These are phyloP conservation scores for Cytospora chrysosperma DNA, from an alignment of 2,329 filamentous ascomycete species.

Conservation along the genomic window DNA sequence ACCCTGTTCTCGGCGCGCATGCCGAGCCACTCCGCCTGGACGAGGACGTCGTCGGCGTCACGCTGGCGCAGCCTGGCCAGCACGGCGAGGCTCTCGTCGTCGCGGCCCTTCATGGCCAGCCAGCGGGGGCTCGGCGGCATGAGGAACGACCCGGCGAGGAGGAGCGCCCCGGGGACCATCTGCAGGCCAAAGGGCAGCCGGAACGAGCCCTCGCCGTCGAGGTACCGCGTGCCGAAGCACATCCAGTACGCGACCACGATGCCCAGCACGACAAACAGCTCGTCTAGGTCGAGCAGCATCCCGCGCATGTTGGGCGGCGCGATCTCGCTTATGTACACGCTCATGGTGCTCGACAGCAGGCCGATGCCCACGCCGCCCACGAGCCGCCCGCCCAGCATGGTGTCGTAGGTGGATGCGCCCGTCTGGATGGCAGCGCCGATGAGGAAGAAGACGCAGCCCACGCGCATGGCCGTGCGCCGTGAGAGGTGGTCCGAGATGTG, in stretches of 20 bases:
- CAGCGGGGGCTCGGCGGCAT: slow-evolving; percentile 57
- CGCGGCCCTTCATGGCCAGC: slow-evolving; percentile 45
- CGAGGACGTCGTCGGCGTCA: slow-evolving; percentile 40
- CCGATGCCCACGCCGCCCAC: slow-evolving; percentile 54
- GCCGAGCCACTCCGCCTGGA: slow-evolving; percentile 48
- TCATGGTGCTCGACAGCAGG: slow-evolving; percentile 46
- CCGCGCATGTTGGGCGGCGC: slow-evolving; percentile 32
- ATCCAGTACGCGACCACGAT: slow-evolving; percentile 33
- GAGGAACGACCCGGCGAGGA: slow-evolving; percentile 40
- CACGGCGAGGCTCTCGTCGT: slow-evolving; percentile 47
- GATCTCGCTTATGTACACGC: slow-evolving; percentile 33
- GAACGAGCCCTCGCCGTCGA: slow-evolving; percentile 30
- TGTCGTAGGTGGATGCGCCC: slow-evolving; percentile 45
- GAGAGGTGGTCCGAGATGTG: slow-evolving; percentile 53
- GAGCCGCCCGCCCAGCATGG: slow-evolving; percentile 55
- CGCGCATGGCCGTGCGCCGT: slow-evolving; percentile 52
- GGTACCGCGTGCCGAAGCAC: slow-evolving; percentile 28
- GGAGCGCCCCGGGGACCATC: slow-evolving; percentile 30
- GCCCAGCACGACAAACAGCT: slow-evolving; percentile 34
- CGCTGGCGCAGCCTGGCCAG: slow-evolving; percentile 50
- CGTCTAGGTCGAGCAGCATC: slow-evolving; percentile 34
- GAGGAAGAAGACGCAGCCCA: slow-evolving; percentile 52
- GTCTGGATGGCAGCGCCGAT: slow-evolving; percentile 54
- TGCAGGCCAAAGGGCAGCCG: slow-evolving; percentile 48
- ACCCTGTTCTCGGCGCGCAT: slow-evolving; percentile 50